Base-by-base conservation (phyloP, 441 rosid species). In the Rhodomyrtus psidioides region DNA sequence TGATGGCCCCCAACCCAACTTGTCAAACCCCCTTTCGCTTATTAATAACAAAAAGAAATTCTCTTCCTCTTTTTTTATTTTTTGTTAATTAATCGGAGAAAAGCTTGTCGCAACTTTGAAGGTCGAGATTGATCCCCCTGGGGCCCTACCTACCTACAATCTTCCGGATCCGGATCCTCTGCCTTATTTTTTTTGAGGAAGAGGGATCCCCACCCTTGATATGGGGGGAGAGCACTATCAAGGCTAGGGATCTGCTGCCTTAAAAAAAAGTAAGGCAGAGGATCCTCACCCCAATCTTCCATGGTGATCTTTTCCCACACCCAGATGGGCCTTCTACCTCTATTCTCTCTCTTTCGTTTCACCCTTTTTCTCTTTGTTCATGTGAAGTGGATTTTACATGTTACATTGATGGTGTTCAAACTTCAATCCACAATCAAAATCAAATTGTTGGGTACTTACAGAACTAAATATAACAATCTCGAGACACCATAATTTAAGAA, bases 91-190 rank as follows among this genome's bases (percentile, higher is more conserved):
- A n/a, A n/a, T 17, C 27, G 86, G 84, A 46, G 81, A 75, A 90
- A 88, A 90, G 90, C 56, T 88, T 81, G 89, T 60, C 86, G 59
- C 90, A 91, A 84, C 83, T 88, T 87, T 82, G 82, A 85, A 89
- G 89, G 89, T 84, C 83, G 83, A 88, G n/a, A 74, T 83, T 90
- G 70, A 82, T 82, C 83, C 81, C 53, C 53, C 53, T 85, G 62
- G n/a, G n/a, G n/a, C n/a, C n/a, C n/a, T n/a, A n/a, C n/a, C n/a
- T n/a, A n/a, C n/a, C n/a, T n/a, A n/a, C n/a, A n/a, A n/a, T n/a
- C n/a, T n/a, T n/a, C n/a, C n/a, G n/a, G n/a, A n/a, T n/a, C n/a
- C n/a, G n/a, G n/a, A n/a, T n/a, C n/a, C n/a, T n/a, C n/a, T n/a
- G n/a, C n/a, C n/a, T n/a, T n/a, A n/a, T n/a, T n/a, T n/a, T n/a